Evolutionary conservation across 108 stramenopile species (phyloP).

Genomic region (Cyclotella distinguenda): DNA sequence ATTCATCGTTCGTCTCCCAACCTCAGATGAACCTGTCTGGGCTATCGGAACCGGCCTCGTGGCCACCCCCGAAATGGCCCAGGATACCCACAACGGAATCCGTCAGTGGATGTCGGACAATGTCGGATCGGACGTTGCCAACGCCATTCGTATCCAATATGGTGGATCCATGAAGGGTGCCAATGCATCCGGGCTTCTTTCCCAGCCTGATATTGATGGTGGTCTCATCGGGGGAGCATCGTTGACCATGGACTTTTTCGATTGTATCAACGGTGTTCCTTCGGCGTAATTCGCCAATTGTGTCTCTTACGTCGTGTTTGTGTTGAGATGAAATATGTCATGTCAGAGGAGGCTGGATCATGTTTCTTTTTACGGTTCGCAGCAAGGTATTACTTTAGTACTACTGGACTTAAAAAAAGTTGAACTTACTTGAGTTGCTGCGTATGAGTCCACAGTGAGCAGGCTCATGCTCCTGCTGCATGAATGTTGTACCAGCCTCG

Average conservation of each 20-base stretch:
- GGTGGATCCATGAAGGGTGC: constrained; percentile 96
- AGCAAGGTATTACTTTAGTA: too few species aligned
- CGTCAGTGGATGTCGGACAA: constrained; percentile 90
- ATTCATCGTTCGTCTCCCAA: background rate
- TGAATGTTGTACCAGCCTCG: too few species aligned
- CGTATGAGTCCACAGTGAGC: too few species aligned
- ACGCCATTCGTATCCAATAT: constrained; percentile 91
- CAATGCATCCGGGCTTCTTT: constrained; percentile 81
- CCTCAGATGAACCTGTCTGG: constrained; percentile 89
- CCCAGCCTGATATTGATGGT: constrained; percentile 93
- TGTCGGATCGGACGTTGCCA: constrained; percentile 83
- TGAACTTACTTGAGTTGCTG: too few species aligned
- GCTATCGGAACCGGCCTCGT: constrained; percentile 98
- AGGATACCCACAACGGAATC: constrained; percentile 95
- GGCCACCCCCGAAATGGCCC: constrained; percentile 99
- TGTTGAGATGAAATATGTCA: too few species aligned
- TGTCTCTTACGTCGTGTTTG: too few species aligned
- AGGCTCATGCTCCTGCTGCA: too few species aligned
- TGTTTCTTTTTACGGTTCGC: too few species aligned
- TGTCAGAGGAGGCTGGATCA: too few species aligned
- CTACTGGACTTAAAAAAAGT: too few species aligned
- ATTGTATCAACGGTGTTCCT: constrained; percentile 89
- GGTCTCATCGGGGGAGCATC: constrained; percentile 96
- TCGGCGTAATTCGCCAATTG: too few species aligned
- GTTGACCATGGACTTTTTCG: constrained; percentile 92